phyloP scores from a whole-genome alignment of 2,329 filamentous ascomycete genomes.

The Alternaria sp. region DNA sequence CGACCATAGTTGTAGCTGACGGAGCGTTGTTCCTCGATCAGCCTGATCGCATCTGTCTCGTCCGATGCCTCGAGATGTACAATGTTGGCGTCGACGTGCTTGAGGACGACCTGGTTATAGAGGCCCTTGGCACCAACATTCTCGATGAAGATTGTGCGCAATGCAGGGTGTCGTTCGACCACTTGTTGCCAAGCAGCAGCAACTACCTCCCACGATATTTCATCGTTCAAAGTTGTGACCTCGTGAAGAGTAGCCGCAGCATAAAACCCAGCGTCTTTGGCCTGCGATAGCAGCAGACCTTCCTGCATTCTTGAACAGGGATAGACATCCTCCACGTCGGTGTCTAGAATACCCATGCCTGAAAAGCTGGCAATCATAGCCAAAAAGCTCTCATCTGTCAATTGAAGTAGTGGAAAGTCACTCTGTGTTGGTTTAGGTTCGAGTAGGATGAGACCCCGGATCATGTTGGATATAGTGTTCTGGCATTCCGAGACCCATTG shows the following conservation, averaged over 20 bases:
- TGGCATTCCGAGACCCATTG: conserved; percentile 56
- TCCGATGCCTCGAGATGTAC: conserved; percentile 33
- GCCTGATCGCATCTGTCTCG: conserved; percentile 32
- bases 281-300: conserved; percentile 44
- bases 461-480: conserved; percentile 44
- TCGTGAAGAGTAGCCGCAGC: conserved; percentile 45
- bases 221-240: conserved; percentile 25
- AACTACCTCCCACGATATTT: conserved; percentile 27
- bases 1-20: conserved; percentile 37
- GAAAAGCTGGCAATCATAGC: conserved; percentile 53
- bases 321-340: conserved; percentile 54
- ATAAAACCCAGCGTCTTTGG: conserved; percentile 45
- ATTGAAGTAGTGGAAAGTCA: conserved; percentile 57
- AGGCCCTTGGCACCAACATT: conserved; percentile 42
- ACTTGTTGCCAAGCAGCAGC: conserved; percentile 43
- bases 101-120: conserved; percentile 47
- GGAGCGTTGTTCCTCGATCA: conserved; percentile 35
- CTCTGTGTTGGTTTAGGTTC: conserved; percentile 52
- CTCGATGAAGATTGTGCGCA: conserved; percentile 47
- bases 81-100: conserved; percentile 35
- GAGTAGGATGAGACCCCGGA: conserved; percentile 36
- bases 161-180: conserved; percentile 39
- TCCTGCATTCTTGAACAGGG: conserved; percentile 48
- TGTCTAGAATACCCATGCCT: conserved; percentile 46
- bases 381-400: conserved; percentile 56